Conservation (phyloP, 2,329 filamentous ascomycete species). For the Xylaria sp. region DNA sequence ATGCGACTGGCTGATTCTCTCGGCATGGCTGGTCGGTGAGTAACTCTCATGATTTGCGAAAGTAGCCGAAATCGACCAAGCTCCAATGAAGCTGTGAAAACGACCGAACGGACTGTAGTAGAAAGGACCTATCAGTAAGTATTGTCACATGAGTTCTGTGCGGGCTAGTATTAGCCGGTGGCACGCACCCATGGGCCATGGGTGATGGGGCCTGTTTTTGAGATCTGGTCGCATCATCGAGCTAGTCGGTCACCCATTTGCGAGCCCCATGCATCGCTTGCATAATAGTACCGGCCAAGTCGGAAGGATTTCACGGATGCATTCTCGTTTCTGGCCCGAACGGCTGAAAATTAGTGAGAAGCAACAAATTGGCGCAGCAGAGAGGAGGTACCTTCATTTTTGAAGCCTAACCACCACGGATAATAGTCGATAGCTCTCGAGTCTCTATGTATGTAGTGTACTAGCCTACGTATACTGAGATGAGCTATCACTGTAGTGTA, state of each 20-base stretch:
- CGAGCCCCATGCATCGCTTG: constrained; percentile 4
- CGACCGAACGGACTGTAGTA: too few relatives aligned
- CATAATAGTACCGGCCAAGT: constrained; percentile 9
- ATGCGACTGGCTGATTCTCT: constrained; percentile 11
- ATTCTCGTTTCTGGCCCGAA: constrained; percentile 2
- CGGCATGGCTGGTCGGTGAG: constrained; percentile 3
- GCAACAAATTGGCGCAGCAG: constrained; percentile 13
- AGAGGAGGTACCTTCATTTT: constrained; percentile 1
- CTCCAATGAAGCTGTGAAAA: constrained; percentile 26
- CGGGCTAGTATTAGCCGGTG: not conserved
- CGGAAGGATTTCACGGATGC: constrained; percentile 18
- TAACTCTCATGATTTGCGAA: not conserved
- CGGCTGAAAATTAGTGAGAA: constrained; percentile 13
- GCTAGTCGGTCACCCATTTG: constrained; percentile 1
- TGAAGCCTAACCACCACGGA: not conserved
- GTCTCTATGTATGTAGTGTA: too few relatives aligned
- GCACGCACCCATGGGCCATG: constrained; percentile 19
- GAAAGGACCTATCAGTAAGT: too few relatives aligned
- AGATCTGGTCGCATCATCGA: constrained; percentile 5
- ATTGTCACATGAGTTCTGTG: constrained; percentile 37
- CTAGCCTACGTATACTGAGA: constrained; percentile 27
- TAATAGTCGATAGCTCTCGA: constrained; percentile 10
- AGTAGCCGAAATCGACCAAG: constrained; percentile 13
- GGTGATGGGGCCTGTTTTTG: not conserved
- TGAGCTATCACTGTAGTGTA: constrained; percentile 6